Conservation (phyloP, 1,139 yeast genomes). For the Pichia sp. region DNA sequence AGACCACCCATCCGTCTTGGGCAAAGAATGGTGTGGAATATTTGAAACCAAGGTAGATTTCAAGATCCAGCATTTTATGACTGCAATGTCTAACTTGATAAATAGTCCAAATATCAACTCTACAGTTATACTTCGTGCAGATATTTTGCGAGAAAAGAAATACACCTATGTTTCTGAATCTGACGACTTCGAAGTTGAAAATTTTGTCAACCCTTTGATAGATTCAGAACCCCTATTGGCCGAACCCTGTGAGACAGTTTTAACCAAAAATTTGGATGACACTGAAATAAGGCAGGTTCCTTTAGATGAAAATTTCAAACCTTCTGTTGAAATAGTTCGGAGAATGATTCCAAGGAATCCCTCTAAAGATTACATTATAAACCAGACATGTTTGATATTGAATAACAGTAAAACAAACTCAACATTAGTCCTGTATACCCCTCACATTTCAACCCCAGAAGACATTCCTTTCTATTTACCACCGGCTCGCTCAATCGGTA, state of each 20-base stretch:
- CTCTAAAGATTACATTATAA: constrained; percentile 72
- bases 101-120: constrained; percentile 89
- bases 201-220: constrained; percentile 30
- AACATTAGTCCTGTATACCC: constrained; percentile 64
- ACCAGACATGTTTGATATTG: constrained; percentile 73
- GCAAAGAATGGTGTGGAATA: constrained; percentile 63
- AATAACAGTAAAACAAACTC: constrained; percentile 35
- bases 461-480: constrained; percentile 88
- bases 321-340: constrained; percentile 58
- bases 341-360: constrained; percentile 89
- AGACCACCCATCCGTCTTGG: constrained; percentile 46
- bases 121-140: constrained; percentile 85
- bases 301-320: constrained; percentile 35
- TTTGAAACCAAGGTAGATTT: constrained; percentile 45
- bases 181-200: constrained; percentile 23
- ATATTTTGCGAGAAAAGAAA: constrained; percentile 57
- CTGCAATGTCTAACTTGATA: constrained; percentile 77
- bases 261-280: constrained; percentile 53
- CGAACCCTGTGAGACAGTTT: constrained; percentile 35
- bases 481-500: constrained; percentile 74
- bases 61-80: constrained; percentile 52
- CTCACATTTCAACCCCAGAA: constrained; percentile 58
- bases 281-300: constrained; percentile 46
- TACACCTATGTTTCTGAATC: constrained; percentile 28
- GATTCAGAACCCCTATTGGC: constrained; percentile 26